Conservation (phyloP, 768 basidiomycete genomes). For the Trametes cubensis region DNA sequence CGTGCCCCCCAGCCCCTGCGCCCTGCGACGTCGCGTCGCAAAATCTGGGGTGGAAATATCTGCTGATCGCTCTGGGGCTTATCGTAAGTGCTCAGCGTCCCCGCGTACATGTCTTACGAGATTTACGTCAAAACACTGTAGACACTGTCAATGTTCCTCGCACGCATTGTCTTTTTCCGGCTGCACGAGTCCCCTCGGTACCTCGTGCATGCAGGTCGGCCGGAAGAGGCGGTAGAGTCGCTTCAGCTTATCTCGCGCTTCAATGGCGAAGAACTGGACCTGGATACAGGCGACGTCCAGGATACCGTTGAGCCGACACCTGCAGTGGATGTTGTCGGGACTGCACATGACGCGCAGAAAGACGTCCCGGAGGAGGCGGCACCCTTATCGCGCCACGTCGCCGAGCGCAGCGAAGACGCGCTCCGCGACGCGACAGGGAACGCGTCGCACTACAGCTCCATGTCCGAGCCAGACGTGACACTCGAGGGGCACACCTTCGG, state of each 20-base stretch:
- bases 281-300: slow-evolving; percentile 73
- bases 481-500: slow-evolving; percentile 34
- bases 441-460: slow-evolving; percentile 32
- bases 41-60: slow-evolving; percentile 89
- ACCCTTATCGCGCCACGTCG: not conserved
- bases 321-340: not conserved
- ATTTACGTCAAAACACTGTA: slow-evolving; percentile 36
- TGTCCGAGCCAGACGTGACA: slow-evolving; percentile 30
- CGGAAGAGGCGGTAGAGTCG: slow-evolving; percentile 80
- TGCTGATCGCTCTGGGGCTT: slow-evolving; percentile 75
- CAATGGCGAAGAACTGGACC: slow-evolving; percentile 73
- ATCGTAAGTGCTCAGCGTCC: slow-evolving; percentile 60
- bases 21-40: slow-evolving; percentile 67
- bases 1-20: slow-evolving; percentile 52
- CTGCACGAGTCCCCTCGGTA: slow-evolving; percentile 94
- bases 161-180: slow-evolving; percentile 87
- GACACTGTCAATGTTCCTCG: slow-evolving; percentile 87
- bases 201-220: slow-evolving; percentile 86
- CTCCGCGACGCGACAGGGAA: slow-evolving; percentile 19
- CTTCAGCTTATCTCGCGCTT: slow-evolving; percentile 84
- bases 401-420: slow-evolving; percentile 21
- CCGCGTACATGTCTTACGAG: not conserved
- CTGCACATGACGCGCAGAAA: not conserved
- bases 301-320: slow-evolving; percentile 38
- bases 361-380: slow-evolving; percentile 2